Evolutionary conservation across 768 basidiomycete species (phyloP), one percentile per base, ranked within the genome.

Genomic region (Boletus rex-veris): DNA sequence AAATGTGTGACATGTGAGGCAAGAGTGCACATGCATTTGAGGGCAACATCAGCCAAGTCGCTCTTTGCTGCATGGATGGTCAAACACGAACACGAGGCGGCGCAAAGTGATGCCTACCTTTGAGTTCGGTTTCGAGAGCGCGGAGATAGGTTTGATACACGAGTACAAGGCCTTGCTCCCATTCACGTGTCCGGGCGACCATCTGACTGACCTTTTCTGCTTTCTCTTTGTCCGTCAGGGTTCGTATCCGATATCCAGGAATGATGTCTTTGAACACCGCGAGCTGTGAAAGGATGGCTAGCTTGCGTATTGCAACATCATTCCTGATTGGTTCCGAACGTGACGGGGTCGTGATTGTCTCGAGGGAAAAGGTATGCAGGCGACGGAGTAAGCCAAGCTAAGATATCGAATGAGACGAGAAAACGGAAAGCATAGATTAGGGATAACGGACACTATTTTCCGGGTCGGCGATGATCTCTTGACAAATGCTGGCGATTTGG

Each of bases 261-360:
- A 98, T 85, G 58, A 98, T 82, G 70, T 99, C 97, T 67, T 92
- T 94, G 79, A 92, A 97, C 11, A 98, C 91, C 26, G 94, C 90
- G 30, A 98, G 76, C 64, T 96, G 88, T 12, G 93, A 96, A 38
- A 98, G 75, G 45, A 95, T 80, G 3, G 96, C 90, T 37, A 98
- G 75, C 67, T 90, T 90, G 57, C 96, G 84, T 58, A 99, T 88
- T 31, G 88, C 73, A 16, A 77, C 69, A 60, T 98, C 94, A 61
- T 98, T 95, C 16, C 73, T 64, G 8, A 98, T 75, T 3, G 88
- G 85, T 30, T 86, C 81, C 15, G 83, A 77, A 54, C 86, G 85
- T 3, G 84, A 76, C 2, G 84, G 80, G 2, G 86, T 82, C 4
- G 85, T 78, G 19, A 98, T 82, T 52, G 82, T 80, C n/a, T 77